Evolutionary conservation across 768 basidiomycete genomes (phyloP).

Genomic region (Xerocomus brunneocitrinus): DNA sequence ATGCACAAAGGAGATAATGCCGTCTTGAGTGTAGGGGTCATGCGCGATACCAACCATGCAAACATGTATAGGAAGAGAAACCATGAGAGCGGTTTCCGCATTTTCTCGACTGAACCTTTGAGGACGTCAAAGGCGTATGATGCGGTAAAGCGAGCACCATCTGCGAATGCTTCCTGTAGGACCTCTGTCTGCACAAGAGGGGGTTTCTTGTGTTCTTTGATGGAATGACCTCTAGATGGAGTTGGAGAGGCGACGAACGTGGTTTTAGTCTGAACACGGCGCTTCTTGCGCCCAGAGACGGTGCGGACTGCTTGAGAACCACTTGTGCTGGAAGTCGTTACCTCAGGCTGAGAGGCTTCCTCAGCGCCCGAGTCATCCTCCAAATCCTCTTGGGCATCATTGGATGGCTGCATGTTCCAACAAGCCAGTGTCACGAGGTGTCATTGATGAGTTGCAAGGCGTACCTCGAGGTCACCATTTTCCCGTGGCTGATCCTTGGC

Average conservation of each 20-base stretch:
- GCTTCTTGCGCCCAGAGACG: constrained; percentile 27
- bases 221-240: constrained; percentile 15
- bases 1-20: constrained; percentile 57
- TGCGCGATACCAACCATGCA: constrained; percentile 37
- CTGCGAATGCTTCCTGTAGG: constrained; percentile 17
- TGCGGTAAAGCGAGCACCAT: constrained; percentile 26
- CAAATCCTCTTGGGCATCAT: constrained; percentile 27
- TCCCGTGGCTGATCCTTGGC: constrained; percentile 1
- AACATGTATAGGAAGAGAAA: constrained; percentile 51
- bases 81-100: constrained; percentile 54
- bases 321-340: constrained; percentile 1
- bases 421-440: neutral
- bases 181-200: constrained; percentile 27
- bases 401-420: neutral
- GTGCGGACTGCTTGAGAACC: constrained; percentile 10
- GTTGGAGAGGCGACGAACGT: constrained; percentile 18
- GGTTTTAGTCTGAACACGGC: constrained; percentile 23
- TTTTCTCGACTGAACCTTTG: constrained; percentile 41
- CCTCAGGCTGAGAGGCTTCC: constrained; percentile 8
- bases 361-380: constrained; percentile 30
- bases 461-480: constrained; percentile 8
- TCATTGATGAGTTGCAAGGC: neutral
- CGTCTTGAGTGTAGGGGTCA: constrained; percentile 41
- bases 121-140: constrained; percentile 48
- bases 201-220: constrained; percentile 26